Evolutionary conservation across 1,284 basidiomycete genomes (phyloP), one percentile per base, ranked within the genome.

Genomic region (Ustilago shanxiensis): DNA sequence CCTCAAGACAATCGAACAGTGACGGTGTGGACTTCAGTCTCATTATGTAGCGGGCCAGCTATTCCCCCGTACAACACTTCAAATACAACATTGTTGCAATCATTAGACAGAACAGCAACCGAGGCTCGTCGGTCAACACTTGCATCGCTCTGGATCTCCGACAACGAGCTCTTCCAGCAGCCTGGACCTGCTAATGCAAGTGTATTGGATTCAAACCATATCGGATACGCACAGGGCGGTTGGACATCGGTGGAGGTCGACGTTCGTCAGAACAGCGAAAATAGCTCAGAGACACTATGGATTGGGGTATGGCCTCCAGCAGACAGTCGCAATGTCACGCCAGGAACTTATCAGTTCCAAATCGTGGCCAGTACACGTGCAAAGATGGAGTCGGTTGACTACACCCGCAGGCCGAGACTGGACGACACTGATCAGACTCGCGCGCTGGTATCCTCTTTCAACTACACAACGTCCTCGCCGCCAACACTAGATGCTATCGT

Each of bases 391-490:
- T 62, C 58, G 9, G 77, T 81, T 31, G 79, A 75, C 39, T 57
- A 58, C 20, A 64, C 62, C 13, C 64, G 69, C 11, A 45, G 75
- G 20, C 61, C 79, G 11, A 61, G 64, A n/a, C 69, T 85, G 44
- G 82, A 85, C 41, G 87, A 87, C 47, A 80, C 85, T 2, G 86
- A 87, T 65, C 45, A 63, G 29, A 60, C 72, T 0, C 52, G 56
- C 16, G 87, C 86, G 4, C 69, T 87, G 13, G 57, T 87, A 6
- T 81, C 86, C 4, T 79, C 79, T 0, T 82, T 80, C 62, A 86
- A 85, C 55, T 86, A 78, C 45, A 77, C 81, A 1, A 54, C 60
- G 0, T 55, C 72, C 1, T 70, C 72, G 5, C 65, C 79, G 18
- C 79, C 85, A 0, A 80, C 71, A 8, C 80, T 84, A 41, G 64